Conservation (phyloP, 139 green algal species). For the Closterium sp. region DNA sequence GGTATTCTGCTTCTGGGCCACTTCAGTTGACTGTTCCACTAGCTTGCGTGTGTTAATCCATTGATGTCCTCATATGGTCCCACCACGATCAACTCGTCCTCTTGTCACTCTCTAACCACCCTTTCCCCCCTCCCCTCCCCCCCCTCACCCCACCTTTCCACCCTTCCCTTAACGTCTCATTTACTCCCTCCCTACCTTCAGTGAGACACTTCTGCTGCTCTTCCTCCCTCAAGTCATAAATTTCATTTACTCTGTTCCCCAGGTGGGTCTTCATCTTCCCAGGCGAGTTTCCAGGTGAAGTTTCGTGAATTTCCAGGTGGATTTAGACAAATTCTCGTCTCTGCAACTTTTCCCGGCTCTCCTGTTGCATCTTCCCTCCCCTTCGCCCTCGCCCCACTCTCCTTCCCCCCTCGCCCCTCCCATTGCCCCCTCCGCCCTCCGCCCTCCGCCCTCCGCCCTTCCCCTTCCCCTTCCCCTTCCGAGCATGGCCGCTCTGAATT, state of each 20-base stretch:
- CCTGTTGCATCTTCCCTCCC: not conserved
- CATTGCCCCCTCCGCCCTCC: not conserved
- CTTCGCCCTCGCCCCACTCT: not conserved
- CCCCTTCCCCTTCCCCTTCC: no score
- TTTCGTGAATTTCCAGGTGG: no score
- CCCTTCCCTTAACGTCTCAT: not conserved
- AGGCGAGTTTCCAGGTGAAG: no score
- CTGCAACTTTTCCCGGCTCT: not conserved
- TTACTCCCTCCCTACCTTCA: slow-evolving; percentile 18
- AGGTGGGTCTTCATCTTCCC: no score
- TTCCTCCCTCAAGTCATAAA: slow-evolving; percentile 93
- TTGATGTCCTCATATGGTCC: no score
- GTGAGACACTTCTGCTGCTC: slow-evolving; percentile 95
- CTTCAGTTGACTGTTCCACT: no score
- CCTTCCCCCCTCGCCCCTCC: not conserved
- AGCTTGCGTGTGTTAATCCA: no score
- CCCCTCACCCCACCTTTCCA: not conserved
- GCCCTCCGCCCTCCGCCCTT: not conserved
- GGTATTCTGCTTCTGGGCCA: no score
- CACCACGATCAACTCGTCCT: no score
- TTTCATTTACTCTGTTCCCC: slow-evolving; percentile 93
- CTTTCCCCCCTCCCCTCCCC: not conserved
- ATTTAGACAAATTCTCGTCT: no score
- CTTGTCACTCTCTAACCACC: not conserved
- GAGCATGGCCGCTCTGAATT: no score